A percentile compares a stretch with the other conserved stretches of the same genome.
Conservation (phyloP, 1,139 yeast genomes). For the Suhomyces coccinellae region DNA sequence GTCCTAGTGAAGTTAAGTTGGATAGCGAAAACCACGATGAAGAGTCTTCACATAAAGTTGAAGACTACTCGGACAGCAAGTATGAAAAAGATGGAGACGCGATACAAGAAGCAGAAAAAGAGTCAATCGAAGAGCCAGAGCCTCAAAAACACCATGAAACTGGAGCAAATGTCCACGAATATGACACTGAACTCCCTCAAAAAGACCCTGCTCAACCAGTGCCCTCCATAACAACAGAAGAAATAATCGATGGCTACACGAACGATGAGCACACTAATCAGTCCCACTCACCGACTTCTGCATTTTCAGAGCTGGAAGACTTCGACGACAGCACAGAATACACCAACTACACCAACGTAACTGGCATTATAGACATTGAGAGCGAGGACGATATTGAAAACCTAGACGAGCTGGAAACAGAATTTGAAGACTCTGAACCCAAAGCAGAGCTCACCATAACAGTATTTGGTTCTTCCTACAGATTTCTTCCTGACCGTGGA, state of each 20-base stretch:
- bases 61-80: too few relatives aligned
- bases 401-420: conserved; percentile 13
- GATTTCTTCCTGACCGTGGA: conserved; percentile 25
- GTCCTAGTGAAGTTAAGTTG: background rate
- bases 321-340: background rate
- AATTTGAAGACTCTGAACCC: background rate
- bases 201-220: background rate
- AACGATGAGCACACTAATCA: background rate
- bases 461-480: conserved; percentile 26
- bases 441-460: background rate
- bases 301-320: background rate
- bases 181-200: background rate
- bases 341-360: background rate
- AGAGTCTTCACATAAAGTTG: too few relatives aligned
- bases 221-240: background rate
- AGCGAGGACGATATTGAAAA: conserved; percentile 20
- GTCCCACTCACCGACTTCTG: background rate
- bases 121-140: background rate
- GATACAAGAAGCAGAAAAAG: background rate
- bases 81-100: background rate
- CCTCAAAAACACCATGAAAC: background rate
- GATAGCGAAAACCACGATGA: background rate
- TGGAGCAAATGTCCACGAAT: background rate
- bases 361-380: conserved; percentile 5
- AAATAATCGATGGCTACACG: background rate